Base-by-base conservation (phyloP, 176 grass and related monocot species). In the Carex cristatella region DNA sequence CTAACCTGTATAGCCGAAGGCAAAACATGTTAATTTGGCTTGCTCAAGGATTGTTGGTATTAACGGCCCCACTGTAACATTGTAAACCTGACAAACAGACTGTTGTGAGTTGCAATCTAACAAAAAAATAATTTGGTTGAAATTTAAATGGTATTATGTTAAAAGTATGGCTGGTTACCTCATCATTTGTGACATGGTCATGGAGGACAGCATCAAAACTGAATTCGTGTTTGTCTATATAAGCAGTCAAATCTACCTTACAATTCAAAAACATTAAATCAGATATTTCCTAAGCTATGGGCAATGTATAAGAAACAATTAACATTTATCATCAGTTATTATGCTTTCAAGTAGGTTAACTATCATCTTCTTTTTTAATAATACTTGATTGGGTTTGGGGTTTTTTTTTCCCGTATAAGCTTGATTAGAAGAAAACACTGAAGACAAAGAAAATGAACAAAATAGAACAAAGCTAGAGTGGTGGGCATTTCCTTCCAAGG, bases 241-340 rank as follows among this genome's bases (percentile, higher is more conserved):
- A 94, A 70, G 92, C 84, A 79, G 92, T 94, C 88, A 94, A 90
- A 86, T 94, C 90, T 83, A 94, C 92, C 92, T 94, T 88, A 40
- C 84, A 91, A 71, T 76, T 32, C 33, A 60, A 59, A 88, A 62
- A 79, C 28, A 79, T 81, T 31, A 65, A 81, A 57, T 86, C 53
- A 80, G 46, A 78, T 78, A 23, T 65, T 53, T 55, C 10, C 18
- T 16, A 23, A 54, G 5, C 54, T 81, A 59, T 31, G 23, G 7
- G 54, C 10, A 84, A 62, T 33, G 14, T 31, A 40, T 5, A 69
- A 58, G 23, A 18, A 49, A 3, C 2, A 66, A 9, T n/a, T 70
- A 30, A 35, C 9, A 55, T 67, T 51, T 69, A 69, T 69, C 12
- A 15, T 40, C 32, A 37, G 13, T 35, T 19, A 4, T 23, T 13